Conservation (phyloP, 495 filamentous ascomycete species). For the Sabuloglossum arenarium region DNA sequence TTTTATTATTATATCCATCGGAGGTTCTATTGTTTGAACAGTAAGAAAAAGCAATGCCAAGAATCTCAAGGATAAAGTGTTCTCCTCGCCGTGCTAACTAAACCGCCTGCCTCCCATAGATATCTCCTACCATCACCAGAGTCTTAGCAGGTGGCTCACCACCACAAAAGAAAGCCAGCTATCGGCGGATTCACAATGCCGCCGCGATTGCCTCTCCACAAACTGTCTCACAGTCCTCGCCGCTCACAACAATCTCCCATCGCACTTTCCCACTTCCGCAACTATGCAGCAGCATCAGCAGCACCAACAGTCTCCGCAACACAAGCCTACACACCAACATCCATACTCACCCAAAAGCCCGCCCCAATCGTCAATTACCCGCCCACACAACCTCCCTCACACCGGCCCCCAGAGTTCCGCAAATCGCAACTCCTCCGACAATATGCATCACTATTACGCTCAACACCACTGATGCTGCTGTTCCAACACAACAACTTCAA, state of each 20-base stretch:
- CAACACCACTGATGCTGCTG: slow-evolving; percentile 69
- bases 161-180: too few relatives aligned
- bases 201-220: slow-evolving; percentile 8
- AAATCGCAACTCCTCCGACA: slow-evolving; percentile 88
- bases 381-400: slow-evolving; percentile 66
- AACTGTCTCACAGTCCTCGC: slow-evolving; percentile 9
- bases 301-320: background rate
- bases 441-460: slow-evolving; percentile 84
- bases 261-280: background rate
- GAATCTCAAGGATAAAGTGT: too few relatives aligned
- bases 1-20: too few relatives aligned
- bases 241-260: background rate
- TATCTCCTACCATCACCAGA: too few relatives aligned
- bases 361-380: slow-evolving; percentile 32
- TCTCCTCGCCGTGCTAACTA: too few relatives aligned
- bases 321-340: background rate
- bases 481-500: slow-evolving; percentile 96
- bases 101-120: too few relatives aligned
- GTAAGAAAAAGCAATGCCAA: too few relatives aligned
- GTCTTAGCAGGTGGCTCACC: too few relatives aligned
- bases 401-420: slow-evolving; percentile 64
- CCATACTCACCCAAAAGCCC: background rate
- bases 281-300: slow-evolving; percentile 27
- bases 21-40: too few relatives aligned
- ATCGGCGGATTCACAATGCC: too few relatives aligned